Percentiles rank a stretch among this genome's conserved stretches.
Evolutionary conservation across 768 basidiomycete genomes (phyloP).

Genomic region (Rhodosporidiobolus odoratus): DNA sequence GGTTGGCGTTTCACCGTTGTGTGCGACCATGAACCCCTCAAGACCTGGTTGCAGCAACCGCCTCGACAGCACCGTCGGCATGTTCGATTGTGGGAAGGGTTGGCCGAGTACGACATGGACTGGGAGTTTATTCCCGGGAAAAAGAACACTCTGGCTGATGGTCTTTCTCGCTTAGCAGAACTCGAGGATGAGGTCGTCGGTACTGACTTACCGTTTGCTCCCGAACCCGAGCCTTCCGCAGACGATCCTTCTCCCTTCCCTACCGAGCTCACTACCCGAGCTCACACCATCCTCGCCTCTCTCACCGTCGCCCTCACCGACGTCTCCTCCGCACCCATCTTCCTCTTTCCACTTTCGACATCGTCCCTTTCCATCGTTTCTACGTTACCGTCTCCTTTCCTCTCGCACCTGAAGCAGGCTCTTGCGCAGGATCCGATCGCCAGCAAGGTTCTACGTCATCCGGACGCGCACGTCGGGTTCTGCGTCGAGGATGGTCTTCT

Average conservation of each 20-base stretch:
- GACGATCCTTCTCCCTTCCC: background rate
- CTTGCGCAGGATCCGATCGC: background rate
- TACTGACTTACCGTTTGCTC: background rate
- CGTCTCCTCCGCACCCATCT: background rate
- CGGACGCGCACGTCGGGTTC: background rate
- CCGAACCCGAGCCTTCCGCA: background rate
- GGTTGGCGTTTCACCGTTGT: constrained; percentile 7
- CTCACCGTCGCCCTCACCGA: background rate
- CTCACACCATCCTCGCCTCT: background rate
- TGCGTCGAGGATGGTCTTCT: background rate
- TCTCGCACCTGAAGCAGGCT: background rate
- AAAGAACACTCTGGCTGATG: background rate
- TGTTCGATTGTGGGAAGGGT: constrained; percentile 2
- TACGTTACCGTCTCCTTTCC: background rate
- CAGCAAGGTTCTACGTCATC: background rate
- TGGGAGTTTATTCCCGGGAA: background rate
- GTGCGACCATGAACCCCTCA: background rate
- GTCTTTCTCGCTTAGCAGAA: background rate
- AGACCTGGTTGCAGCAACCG: background rate
- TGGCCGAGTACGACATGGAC: background rate
- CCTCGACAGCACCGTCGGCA: background rate
- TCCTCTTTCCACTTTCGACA: background rate
- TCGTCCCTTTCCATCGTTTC: background rate
- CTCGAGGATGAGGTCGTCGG: background rate
- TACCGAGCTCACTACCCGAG: background rate